Conservation (phyloP, 257 asterid species). For the Avicennia marina region DNA sequence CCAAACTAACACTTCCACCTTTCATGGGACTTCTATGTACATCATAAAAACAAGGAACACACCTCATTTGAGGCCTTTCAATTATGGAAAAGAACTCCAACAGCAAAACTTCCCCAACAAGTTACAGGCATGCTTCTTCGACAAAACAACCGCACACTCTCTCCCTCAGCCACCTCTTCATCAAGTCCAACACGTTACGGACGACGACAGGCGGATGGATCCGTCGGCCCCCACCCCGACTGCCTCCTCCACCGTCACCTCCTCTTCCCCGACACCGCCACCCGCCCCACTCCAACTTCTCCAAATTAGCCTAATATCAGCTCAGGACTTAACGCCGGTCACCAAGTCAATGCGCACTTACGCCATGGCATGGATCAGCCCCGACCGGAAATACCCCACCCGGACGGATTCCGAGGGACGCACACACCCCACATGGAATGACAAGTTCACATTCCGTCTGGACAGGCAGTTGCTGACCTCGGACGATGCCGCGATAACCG, state of each 20-base stretch:
- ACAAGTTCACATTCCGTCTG: constrained; percentile 49
- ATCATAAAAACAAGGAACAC: constrained; percentile 9
- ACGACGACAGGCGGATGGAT: constrained; percentile 38
- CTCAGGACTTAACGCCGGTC: constrained; percentile 57
- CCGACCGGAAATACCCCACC: constrained; percentile 41
- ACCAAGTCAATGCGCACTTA: constrained; percentile 60
- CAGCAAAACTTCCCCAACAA: constrained; percentile 16
- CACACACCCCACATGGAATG: constrained; percentile 68
- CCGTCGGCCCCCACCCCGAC: constrained; percentile 30
- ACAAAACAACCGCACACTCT: constrained; percentile 12
- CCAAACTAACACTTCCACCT: too few relatives aligned
- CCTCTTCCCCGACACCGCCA: constrained; percentile 27
- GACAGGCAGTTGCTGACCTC: constrained; percentile 38
- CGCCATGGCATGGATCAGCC: constrained; percentile 54
- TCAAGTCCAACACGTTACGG: constrained; percentile 5
- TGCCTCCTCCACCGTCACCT: constrained; percentile 40
- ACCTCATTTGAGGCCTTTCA: constrained; percentile 22
- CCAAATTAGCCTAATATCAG: constrained; percentile 63
- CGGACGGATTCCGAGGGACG: constrained; percentile 43
- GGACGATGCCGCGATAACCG: constrained; percentile 30
- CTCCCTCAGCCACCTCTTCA: constrained; percentile 5
- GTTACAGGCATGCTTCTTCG: constrained; percentile 21
- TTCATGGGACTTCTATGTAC: constrained; percentile 3
- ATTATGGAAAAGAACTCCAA: constrained; percentile 17
- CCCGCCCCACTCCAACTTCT: constrained; percentile 28